Base-by-base conservation (phyloP, 805 yeast species). In the Spathaspora boniae region DNA sequence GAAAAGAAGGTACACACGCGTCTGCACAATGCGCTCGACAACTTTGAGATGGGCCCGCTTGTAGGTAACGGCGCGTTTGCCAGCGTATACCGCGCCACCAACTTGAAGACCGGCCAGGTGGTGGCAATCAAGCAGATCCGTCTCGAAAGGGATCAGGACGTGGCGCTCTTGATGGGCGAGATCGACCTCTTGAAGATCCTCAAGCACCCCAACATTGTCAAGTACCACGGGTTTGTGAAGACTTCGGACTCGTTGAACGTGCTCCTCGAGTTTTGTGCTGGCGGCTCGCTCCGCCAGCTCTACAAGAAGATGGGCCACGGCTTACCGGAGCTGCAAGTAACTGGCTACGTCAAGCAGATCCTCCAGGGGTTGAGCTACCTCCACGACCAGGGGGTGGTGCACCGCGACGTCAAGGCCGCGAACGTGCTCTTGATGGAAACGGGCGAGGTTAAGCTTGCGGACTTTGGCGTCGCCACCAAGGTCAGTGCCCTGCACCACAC, bases 21-120 rank as follows among this genome's bases (percentile, higher is more conserved):
- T 33, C 52, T 61, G 54, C 39, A 49, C 21, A 62, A 61, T 45
- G 74, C 71, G 2, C 56, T 72, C 15, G 75, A 70, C 29, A 70
- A 70, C 36, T 78, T 74, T 48, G 65, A 65, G 19, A 65, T 80
- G 47, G 67, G 70, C 31, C 82, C 78, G 31, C 72, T 82, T 24
- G 67, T 93, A 2, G 98, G 98, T 3, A 76, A 76, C 41, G 98
- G 98, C 2, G 97, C 97, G 0, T 88, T 79, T 54, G 98, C 97
- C 1, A 75, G 76, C 26, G 97, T 91, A 4, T 88, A 81, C 57
- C 72, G 75, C 40, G 96, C 91, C 0, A 61, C 79, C 19, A 84
- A 87, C 48, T 59, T 72, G 40, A 66, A 64, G 36, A 83, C 89
- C 0, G 76, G 77, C 5, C 80, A 78, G 35, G 70, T 78, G 2